These are phyloP conservation scores for Aspergillus latus DNA, from an alignment of 2,329 filamentous ascomycete genomes.

Conservation along the genomic window DNA sequence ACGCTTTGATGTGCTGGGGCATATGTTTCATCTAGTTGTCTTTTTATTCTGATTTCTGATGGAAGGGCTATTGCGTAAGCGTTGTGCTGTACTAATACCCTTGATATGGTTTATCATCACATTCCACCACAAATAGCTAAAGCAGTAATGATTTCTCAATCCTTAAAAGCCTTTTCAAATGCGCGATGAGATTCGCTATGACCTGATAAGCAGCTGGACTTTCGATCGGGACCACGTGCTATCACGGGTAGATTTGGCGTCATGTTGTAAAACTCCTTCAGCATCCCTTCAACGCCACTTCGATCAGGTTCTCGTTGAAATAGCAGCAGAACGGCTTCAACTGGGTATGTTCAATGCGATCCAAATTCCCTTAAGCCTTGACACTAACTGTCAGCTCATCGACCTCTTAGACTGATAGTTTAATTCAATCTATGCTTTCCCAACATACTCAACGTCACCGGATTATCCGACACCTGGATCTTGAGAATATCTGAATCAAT, in stretches of 20 bases:
- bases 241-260: slow-evolving; percentile 27
- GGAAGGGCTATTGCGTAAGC: not conserved
- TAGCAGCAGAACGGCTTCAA: slow-evolving; percentile 18
- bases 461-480: not conserved
- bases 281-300: slow-evolving; percentile 14
- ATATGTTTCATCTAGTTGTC: not conserved
- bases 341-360: slow-evolving; percentile 9
- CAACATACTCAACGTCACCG: not conserved
- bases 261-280: slow-evolving; percentile 23
- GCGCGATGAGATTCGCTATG: slow-evolving; percentile 25
- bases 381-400: slow-evolving; percentile 10
- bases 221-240: slow-evolving; percentile 26
- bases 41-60: not conserved
- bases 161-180: slow-evolving; percentile 6
- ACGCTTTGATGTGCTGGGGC: not conserved
- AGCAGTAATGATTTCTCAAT: slow-evolving; percentile 27
- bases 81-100: not conserved
- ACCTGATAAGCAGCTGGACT: slow-evolving; percentile 29
- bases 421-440: slow-evolving; percentile 6
- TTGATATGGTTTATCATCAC: not conserved
- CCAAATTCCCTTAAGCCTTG: slow-evolving; percentile 7
- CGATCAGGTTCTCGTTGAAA: slow-evolving; percentile 25
- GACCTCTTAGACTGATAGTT: slow-evolving; percentile 7
- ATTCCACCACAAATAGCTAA: slow-evolving; percentile 8
- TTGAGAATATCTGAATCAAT: slow-evolving; percentile 25